Percentiles rank a stretch among this genome's conserved stretches.
These are phyloP conservation scores for Perkinsus olseni DNA, from an alignment of 169 alveolate species.

Conservation along the genomic window DNA sequence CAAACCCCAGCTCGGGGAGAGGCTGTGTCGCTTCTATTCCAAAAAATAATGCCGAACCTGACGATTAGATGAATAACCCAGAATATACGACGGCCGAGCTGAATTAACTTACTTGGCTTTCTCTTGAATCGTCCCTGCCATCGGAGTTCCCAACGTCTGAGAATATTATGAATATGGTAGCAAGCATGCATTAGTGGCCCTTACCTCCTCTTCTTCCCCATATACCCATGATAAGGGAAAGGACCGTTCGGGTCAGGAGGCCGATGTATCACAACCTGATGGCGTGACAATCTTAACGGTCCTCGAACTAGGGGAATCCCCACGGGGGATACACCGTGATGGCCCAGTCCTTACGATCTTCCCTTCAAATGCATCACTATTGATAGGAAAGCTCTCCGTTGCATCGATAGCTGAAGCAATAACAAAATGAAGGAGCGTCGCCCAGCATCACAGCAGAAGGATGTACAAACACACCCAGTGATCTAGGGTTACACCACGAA, in stretches of 20 bases:
- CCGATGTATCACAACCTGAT: background rate
- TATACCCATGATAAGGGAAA: background rate
- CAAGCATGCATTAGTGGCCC: too few species aligned
- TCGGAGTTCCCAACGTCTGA: background rate
- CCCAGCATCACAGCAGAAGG: too few species aligned
- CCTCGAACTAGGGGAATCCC: too few species aligned
- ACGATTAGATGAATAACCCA: background rate
- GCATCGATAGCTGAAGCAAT: background rate
- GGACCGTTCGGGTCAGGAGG: background rate
- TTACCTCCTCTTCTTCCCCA: background rate
- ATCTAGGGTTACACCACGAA: too few species aligned
- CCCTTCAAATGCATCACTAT: background rate
- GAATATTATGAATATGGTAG: too few species aligned
- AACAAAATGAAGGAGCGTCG: too few species aligned
- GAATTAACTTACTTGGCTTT: background rate
- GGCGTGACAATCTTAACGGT: background rate
- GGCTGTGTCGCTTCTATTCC: background rate
- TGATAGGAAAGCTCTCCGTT: background rate
- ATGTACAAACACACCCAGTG: too few species aligned
- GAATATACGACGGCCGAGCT: too few species aligned
- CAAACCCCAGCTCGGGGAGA: background rate
- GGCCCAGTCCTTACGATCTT: background rate
- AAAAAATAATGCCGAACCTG: background rate
- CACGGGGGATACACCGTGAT: background rate
- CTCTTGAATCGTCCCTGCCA: background rate